Evolutionary conservation across 129 eudicot genomes (phyloP).

Genomic region (Deinandra increscens): DNA sequence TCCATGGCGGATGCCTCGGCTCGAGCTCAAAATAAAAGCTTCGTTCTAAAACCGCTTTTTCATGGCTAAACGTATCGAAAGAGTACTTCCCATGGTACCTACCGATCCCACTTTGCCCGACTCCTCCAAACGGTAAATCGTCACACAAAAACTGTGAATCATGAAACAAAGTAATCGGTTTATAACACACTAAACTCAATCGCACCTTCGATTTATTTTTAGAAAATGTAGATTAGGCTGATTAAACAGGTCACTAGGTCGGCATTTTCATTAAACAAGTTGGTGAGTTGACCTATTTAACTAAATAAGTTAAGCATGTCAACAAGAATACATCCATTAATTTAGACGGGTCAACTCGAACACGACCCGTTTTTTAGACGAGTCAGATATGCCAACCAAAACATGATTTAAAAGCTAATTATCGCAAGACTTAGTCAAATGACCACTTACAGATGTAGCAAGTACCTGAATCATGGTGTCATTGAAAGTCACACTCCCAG

Average conservation of each 20-base stretch:
- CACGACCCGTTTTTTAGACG: no score
- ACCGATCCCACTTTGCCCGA: conserved; percentile 85
- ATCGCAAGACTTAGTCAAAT: neutral
- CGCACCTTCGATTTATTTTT: no score
- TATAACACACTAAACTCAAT: neutral
- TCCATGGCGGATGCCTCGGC: conserved; percentile 97
- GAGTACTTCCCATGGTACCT: conserved; percentile 98
- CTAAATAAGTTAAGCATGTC: no score
- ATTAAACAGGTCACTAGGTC: no score
- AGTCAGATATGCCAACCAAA: no score
- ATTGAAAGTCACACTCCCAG: conserved; percentile 78
- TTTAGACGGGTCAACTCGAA: no score
- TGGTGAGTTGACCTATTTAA: no score
- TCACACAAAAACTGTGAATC: conserved; percentile 73
- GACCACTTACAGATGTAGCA: neutral
- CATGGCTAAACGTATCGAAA: conserved; percentile 91
- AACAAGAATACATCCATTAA: no score
- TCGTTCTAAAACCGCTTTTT: conserved; percentile 70
- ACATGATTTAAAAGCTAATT: no score
- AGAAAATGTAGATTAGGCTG: no score
- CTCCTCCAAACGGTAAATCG: conserved; percentile 88
- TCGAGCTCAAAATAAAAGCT: conserved; percentile 65
- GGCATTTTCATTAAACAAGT: no score
- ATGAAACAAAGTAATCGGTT: neutral
- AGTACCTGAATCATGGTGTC: conserved; percentile 81